A percentile compares a stretch with the other conserved stretches of the same genome.
These are phyloP conservation scores for Carnegiea gigantea DNA, from an alignment of 179 eudicot species.

Conservation along the genomic window DNA sequence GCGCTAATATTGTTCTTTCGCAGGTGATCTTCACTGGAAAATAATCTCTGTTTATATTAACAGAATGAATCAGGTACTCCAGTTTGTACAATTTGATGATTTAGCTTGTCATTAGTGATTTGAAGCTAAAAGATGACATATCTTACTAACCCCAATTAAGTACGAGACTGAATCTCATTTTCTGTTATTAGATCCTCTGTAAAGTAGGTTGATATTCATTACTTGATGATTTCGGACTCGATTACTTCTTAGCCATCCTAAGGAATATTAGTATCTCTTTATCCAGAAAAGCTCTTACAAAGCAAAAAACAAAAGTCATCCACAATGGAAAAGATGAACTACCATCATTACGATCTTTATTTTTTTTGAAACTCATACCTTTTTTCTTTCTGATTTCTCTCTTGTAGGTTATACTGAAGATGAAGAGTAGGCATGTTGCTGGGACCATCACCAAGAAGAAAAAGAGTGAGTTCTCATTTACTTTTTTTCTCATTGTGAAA, in stretches of 20 bases:
- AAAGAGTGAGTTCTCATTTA: constrained; percentile 69
- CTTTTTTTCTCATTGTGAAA: constrained; percentile 41
- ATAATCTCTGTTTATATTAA: constrained; percentile 85
- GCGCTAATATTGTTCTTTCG: not conserved
- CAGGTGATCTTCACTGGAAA: constrained; percentile 96
- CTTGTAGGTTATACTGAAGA: constrained; percentile 84
- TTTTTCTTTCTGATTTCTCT: not conserved
- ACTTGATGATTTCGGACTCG: constrained; percentile 21
- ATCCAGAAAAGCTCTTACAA: constrained; percentile 29
- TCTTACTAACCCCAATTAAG: not conserved
- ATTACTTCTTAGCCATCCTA: constrained; percentile 17
- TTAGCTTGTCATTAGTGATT: not conserved
- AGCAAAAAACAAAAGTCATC: constrained; percentile 34
- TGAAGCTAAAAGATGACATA: not conserved
- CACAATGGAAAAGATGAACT: constrained; percentile 27
- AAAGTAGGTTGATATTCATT: constrained; percentile 22
- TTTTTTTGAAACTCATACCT: constrained; percentile 20
- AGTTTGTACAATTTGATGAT: not conserved
- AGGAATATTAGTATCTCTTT: constrained; percentile 17
- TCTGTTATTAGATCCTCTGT: constrained; percentile 11
- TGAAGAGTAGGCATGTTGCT: constrained; percentile 98
- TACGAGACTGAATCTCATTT: not conserved
- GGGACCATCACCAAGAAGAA: constrained; percentile 99
- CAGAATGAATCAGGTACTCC: constrained; percentile 61
- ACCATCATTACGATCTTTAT: constrained; percentile 36